Evolutionary conservation across 148 eudicot genomes (phyloP), one percentile per base, ranked within the genome.

Genomic region (Nepenthes mirabilis): DNA sequence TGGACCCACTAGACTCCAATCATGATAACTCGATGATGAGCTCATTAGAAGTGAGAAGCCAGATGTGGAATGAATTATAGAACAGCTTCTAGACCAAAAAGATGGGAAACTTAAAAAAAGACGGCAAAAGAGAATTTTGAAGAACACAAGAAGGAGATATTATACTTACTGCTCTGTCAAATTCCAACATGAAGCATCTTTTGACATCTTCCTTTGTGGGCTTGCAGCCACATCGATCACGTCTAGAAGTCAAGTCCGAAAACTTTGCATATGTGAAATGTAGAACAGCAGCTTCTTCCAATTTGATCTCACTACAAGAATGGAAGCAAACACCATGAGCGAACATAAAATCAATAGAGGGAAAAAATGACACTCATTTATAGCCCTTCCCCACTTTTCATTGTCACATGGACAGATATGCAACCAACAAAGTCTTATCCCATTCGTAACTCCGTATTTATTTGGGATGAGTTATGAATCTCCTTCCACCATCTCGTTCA

Each of bases 221-320:
- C 77, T 90, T 90, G 73, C 97, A 90, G 66, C 94, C 97, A 83
- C 97, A 90, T 48, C 97, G 76, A 73, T 90, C 97, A 60, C 97
- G 87, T 70, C 97, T 83, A 55, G 97, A 90, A 62, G 97, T 90
- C 79, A 90, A 72, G 68, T 90, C 97, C 6, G 97, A 86, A 70
- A 83, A 90, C 47, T 83, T 86, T 65, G 97, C 61, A 63, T 90
- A 90, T 69, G 97, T 90, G 55, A 72, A 90, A 65, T 90, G 97
- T n/a, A 90, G 74, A 65, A 90, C 88, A 76, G 97, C 97, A 63
- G 94, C 97, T 76, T 86, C 97, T 55, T 86, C 94, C 58, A 86
- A 67, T 70, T 83, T 86, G 63, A 90, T 75, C 78, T 90, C 97
- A 70, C 97, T 90, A 66, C 55, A 77, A 65, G 11, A 23, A 59